Conservation (phyloP, 2,329 filamentous ascomycete genomes). For the Sclerotinia minor region DNA sequence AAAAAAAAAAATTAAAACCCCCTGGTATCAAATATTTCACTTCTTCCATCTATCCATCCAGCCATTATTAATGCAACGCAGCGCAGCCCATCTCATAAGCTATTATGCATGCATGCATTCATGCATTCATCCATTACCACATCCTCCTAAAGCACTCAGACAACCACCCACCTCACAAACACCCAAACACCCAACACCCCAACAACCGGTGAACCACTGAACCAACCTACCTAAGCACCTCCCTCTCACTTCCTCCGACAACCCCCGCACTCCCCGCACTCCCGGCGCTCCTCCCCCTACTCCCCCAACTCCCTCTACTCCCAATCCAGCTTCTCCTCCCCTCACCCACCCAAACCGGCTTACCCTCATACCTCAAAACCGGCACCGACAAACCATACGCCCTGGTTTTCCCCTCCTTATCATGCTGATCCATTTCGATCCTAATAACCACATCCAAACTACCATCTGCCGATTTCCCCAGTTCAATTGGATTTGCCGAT, state of each 20-base stretch:
- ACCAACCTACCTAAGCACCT: no score
- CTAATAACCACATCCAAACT: conserved; percentile 80
- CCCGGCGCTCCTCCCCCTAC: neutral
- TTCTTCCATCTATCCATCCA: neutral
- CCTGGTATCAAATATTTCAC: conserved; percentile 3
- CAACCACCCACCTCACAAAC: neutral
- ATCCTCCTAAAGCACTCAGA: neutral
- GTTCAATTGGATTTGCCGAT: conserved; percentile 54
- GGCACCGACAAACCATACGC: conserved; percentile 89
- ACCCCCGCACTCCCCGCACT: neutral
- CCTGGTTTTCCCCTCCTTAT: conserved; percentile 75
- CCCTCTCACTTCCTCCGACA: neutral
- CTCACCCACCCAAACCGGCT: neutral
- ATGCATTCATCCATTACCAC: neutral
- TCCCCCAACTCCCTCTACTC: conserved; percentile 2
- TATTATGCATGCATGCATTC: no score
- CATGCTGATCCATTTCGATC: conserved; percentile 82
- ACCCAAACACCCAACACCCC: no score
- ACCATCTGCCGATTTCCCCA: conserved; percentile 58
- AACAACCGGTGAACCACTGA: no score
- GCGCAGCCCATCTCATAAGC: no score
- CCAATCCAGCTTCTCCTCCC: conserved; percentile 6
- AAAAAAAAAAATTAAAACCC: neutral
- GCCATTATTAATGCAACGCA: neutral
- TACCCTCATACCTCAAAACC: conserved; percentile 30